Base-by-base conservation (phyloP, 345 rosid species). In the Ceriops tagal region DNA sequence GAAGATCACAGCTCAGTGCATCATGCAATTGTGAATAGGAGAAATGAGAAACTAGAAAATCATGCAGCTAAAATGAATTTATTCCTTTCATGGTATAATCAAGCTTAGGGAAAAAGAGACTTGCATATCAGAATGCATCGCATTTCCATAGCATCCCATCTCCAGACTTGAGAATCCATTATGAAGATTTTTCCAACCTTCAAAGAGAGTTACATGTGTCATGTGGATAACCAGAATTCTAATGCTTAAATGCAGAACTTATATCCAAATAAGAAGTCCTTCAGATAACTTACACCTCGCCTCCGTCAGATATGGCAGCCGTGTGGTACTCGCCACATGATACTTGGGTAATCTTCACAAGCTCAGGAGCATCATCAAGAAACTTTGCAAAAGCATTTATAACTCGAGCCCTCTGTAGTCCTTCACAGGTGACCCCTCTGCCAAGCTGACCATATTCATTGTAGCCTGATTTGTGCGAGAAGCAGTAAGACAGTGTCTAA, bases 301-400 rank as follows among this genome's bases (percentile, higher is more conserved):
- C 91, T 47, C 66, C 82, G 64, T 90, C 96, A 67, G 97, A 90
- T 73, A 95, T 78, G 72, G 92, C 98, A 22, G 98, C 98, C 39
- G 96, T 77, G 81, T 95, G 98, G 85, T 92, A 86, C 87, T 95
- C 97, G 65, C 99, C 99, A 52, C 98, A 95, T 76, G 98, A 90
- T 72, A 95, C 86, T 77, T 79, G 90, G 74, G 72, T 73, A 67
- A 95, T 85, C 93, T 92, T 90, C 87, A 90, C 93, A 35, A 80
- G 88, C 78, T 90, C 99, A 22, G 98, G 96, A 69, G 99, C 91
- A 82, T 95, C 98, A 64, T 92, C 99, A 65, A 92, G 97, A 83
- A 84, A 88, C 68, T 79, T 95, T 1, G 96, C 98, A 79, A 84
- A 95, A 67, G 89, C 87, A 79, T 73, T 82, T 74, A 95, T 84